Base-by-base conservation (phyloP, 2,329 filamentous ascomycete genomes). In the Botrytis hyacinthi region DNA sequence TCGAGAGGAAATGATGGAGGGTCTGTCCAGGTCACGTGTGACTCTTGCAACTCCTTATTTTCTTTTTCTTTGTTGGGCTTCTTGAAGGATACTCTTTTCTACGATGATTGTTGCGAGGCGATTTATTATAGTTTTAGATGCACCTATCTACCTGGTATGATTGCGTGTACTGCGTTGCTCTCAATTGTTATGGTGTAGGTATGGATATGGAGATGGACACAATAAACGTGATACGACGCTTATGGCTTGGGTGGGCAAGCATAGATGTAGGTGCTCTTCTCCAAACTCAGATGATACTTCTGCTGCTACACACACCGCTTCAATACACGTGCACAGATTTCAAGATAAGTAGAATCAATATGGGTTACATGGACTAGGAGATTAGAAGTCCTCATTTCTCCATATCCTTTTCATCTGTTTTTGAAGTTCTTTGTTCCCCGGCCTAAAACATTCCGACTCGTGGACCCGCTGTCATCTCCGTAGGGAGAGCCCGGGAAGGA, bases 391-490 rank as follows among this genome's bases (percentile, higher is more conserved):
- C 14, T 32, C 51, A 29, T n/a, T 57, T 57, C 48, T 57, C 26
- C 16, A 32, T 1, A 16, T 26, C 42, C 48, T 32, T 32, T 20
- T 26, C 46, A 37, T 67, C 46, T 20, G 46, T 42, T 22, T 20
- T 57, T 29, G 51, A 29, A 54, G 51, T 29, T 37, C 54, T 68
- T 7, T 29, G 22, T 16, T 57, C 65, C 48, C 65, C 35, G 35
- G 35, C 48, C n/a, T 54, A 40, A 40, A 54, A 68, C 16, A 22
- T 42, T 57, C 48, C 48, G 35, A 42, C 48, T 51, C 66, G 48
- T 61, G 35, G 66, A 68, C 48, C 66, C 66, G 48, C 66, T 68
- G 48, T 57, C 65, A 68, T 54, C 65, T 68, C 65, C 26, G 46
- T 40, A 68, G 48, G 66, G 42, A 48, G 62, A 46, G 44, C 26